Base-by-base conservation (phyloP, 208 protist genomes). In the Leishmania arabica region DNA sequence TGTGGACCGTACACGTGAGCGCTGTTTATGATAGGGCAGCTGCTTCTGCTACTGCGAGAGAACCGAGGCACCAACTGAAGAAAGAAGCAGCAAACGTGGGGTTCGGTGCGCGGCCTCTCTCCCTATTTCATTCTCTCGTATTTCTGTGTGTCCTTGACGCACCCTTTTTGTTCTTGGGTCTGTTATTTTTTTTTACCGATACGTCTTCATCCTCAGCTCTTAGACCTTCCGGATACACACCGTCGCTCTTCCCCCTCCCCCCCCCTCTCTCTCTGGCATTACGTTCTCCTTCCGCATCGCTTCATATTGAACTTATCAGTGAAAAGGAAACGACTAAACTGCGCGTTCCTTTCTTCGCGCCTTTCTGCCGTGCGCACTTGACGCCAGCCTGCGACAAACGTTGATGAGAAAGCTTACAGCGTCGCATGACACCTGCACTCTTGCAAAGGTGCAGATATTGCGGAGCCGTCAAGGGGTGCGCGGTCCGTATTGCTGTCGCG, bases 81-180 rank as follows among this genome's bases (percentile, higher is more conserved):
- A 70, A 34, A 49, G 27, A 68, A 37, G 42, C 37, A 66, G 19
- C 19, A 76, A 76, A 53, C 68, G 19, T 49, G 68, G n/a, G 42
- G 42, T 72, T 24, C 37, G 24, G 21, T 42, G 19, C 21, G 72
- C 21, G 19, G 4, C 54, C 15, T 76, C 53, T 66, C 2, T 51
- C 24, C 24, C 2, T 49, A 8, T 78, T 51, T 69, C 31, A 6
- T 49, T 54, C 40, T 24, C 24, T 31, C 37, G 66, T 60, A 54
- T 66, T 53, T 66, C 37, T 34, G 31, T 66, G 34, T 51, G 42
- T 45, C 72, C 31, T 76, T 76, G 51, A 62, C 37, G 49, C 76
- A 58, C 51, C 31, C 62, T 72, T 58, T 60, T 70, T 71, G 72
- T 53, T 13, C 8, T 69, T 56, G 51, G 42, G 7, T 47, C 49